These are phyloP conservation scores for Gossypium davidsonii DNA, from an alignment of 441 rosid species.

Conservation along the genomic window DNA sequence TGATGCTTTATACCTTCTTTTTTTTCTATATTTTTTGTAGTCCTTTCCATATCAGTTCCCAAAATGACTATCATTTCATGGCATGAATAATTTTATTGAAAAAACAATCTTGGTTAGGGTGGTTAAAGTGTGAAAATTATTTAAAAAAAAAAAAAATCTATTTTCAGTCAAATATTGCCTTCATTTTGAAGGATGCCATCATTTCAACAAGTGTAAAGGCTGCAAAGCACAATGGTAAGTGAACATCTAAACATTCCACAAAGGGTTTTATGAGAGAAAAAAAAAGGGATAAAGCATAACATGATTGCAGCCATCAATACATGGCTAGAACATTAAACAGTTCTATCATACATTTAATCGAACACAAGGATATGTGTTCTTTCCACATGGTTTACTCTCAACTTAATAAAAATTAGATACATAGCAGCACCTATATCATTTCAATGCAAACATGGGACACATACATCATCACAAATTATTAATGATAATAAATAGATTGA, in stretches of 20 bases:
- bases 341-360: not conserved
- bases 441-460: not conserved
- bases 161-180: slow-evolving; percentile 1
- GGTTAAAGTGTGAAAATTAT: not conserved
- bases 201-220: not conserved
- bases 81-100: not conserved
- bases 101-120: not conserved
- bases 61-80: not conserved
- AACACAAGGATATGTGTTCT: not conserved
- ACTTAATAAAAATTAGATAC: not conserved
- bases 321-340: not conserved
- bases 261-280: not conserved
- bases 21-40: not conserved
- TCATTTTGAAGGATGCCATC: slow-evolving; percentile 1
- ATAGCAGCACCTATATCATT: not conserved
- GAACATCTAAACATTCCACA: not conserved
- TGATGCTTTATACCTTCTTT: not conserved
- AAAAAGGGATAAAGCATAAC: not conserved
- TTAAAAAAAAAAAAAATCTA: not conserved
- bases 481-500: not conserved
- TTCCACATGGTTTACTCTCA: not conserved
- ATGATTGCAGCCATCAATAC: slow-evolving; percentile 9
- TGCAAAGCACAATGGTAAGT: not conserved
- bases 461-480: not conserved
- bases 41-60: not conserved